phyloP scores from a whole-genome alignment of 2,329 filamentous ascomycete genomes.

The Hymenoscyphus fraxineus region DNA sequence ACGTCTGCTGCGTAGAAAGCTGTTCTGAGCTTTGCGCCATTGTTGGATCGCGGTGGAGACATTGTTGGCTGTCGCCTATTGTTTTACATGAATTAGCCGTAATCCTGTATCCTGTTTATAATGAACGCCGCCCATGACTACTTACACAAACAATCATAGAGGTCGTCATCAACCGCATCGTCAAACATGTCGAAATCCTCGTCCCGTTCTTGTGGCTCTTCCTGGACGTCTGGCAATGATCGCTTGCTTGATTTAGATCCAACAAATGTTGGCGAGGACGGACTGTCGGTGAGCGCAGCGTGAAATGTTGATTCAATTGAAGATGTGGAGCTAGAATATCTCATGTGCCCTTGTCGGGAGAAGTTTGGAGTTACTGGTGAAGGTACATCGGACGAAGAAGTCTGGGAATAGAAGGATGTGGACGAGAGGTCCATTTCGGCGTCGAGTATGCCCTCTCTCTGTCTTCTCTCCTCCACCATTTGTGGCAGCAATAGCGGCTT shows the following conservation, averaged over 20 bases:
- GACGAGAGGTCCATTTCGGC: slow-evolving; percentile 31
- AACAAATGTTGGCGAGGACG: slow-evolving; percentile 53
- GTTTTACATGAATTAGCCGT: slow-evolving; percentile 26
- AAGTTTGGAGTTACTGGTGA: slow-evolving; percentile 71
- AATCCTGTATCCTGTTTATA: background rate
- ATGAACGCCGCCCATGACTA: slow-evolving; percentile 26
- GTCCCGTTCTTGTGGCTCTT: slow-evolving; percentile 72
- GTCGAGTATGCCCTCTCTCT: slow-evolving; percentile 37
- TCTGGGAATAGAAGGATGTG: slow-evolving; percentile 30
- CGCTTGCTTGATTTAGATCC: slow-evolving; percentile 58
- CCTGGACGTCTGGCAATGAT: slow-evolving; percentile 75
- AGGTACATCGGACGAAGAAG: slow-evolving; percentile 59
- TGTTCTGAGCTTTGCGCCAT: slow-evolving; percentile 34
- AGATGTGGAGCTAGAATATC: slow-evolving; percentile 71
- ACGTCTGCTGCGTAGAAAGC: slow-evolving; percentile 43
- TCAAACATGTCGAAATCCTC: slow-evolving; percentile 51
- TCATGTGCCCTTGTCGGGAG: slow-evolving; percentile 55
- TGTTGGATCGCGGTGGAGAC: slow-evolving; percentile 49
- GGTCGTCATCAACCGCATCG: slow-evolving; percentile 43
- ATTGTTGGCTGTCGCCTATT: slow-evolving; percentile 57
- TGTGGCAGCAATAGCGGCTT: slow-evolving; percentile 53
- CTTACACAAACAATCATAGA: slow-evolving; percentile 74
- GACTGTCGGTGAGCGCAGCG: slow-evolving; percentile 50
- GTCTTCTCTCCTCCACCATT: slow-evolving; percentile 49
- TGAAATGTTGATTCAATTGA: slow-evolving; percentile 61